Base-by-base conservation (phyloP, 2,329 filamentous ascomycete species). In the Nemania sp. region DNA sequence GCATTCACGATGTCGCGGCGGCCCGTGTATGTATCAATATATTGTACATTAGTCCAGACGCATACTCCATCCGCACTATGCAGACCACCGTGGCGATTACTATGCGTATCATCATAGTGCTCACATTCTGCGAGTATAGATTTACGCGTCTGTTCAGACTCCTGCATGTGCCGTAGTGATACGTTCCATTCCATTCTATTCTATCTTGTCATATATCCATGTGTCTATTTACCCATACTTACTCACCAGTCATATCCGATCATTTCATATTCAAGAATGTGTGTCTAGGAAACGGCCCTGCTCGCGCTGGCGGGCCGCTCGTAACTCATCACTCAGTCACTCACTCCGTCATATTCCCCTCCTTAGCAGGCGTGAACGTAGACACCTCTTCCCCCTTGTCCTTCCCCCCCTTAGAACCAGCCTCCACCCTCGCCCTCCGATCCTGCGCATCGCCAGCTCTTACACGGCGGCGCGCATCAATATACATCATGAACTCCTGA, bases 401-500 rank as follows among this genome's bases (percentile, higher is more conserved):
- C 12, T 28, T 23, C 17, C 33, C n/a, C 7, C 41, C 26, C 22
- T 39, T 40, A 1, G 43, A 36, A 28, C 42, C 28, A 26, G 44
- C 28, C 3, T 24, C 26, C 17, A 34, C 17, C 7, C 44, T 26
- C 22, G 48, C 48, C 37, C 22, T 26, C 5, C 56, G 64, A 37
- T 66, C 59, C 50, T 67, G 64, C 2, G 68, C 60, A 36, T 70
- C 68, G 17, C 67, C 69, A 8, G 69, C 63, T 22, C 59, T 64
- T 31, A 74, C 72, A 31, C 74, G 70, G 39, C 74, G 67, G 23
- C 73, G 69, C 1, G 73, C 75, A 42, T 76, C 74, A 34, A 77
- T 67, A 50, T 75, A 77, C 63, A 71, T 71, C 69, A 77, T 74
- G 58, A 72, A 73, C 58, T 76, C 72, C 48, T 73, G 65, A 60